Conservation (phyloP, 2,329 filamentous ascomycete species). For the Fusarium sulawesiense region DNA sequence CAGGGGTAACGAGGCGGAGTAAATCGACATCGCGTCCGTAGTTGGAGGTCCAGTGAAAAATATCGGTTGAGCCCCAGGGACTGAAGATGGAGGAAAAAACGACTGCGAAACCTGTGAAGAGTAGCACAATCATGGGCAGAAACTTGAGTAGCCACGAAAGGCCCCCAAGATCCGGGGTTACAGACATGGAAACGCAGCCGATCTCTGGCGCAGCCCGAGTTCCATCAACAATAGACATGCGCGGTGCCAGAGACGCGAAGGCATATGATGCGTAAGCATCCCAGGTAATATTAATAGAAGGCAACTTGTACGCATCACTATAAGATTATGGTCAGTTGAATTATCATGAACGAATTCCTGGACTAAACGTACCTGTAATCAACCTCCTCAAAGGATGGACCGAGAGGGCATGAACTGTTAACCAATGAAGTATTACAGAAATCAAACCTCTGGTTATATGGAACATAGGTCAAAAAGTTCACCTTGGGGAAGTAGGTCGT, state of each 20-base stretch:
- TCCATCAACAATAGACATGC: conserved; percentile 80
- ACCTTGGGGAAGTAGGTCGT: conserved; percentile 80
- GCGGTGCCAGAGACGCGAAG: conserved; percentile 83
- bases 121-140: conserved; percentile 80
- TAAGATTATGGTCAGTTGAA: conserved; percentile 15
- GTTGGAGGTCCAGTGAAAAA: conserved; percentile 98
- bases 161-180: conserved; percentile 84
- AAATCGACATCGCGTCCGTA: conserved; percentile 95
- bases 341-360: not conserved
- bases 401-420: conserved; percentile 78
- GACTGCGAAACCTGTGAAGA: conserved; percentile 84
- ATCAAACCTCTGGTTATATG: conserved; percentile 64
- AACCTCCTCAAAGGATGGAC: conserved; percentile 72
- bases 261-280: conserved; percentile 85
- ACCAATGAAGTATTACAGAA: conserved; percentile 74
- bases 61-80: conserved; percentile 90
- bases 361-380: conserved; percentile 49
- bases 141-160: conserved; percentile 78
- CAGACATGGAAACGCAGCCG: conserved; percentile 82
- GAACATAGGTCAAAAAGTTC: conserved; percentile 81
- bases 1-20: conserved; percentile 90
- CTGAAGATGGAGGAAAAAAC: conserved; percentile 87
- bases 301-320: conserved; percentile 62
- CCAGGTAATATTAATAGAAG: conserved; percentile 78
- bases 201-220: conserved; percentile 72